Evolutionary conservation across 768 basidiomycete species (phyloP).

Genomic region (Boletus vermiculosoides): DNA sequence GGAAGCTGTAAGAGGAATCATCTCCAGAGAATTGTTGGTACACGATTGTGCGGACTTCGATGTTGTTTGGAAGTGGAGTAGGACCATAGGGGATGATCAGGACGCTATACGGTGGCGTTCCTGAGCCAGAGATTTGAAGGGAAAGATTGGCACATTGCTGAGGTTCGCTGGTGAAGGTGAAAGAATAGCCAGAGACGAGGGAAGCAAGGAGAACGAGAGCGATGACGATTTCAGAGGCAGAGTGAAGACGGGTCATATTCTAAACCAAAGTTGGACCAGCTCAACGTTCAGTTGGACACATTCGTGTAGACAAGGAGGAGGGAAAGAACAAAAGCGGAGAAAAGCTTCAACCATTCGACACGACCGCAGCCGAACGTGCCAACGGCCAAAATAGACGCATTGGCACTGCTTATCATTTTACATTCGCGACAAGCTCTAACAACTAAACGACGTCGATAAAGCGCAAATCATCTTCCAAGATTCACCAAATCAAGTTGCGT

Average conservation of each 20-base stretch:
- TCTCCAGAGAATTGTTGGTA: slow-evolving; percentile 50
- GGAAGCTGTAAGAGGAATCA: slow-evolving; percentile 45
- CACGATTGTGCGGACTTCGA: slow-evolving; percentile 63
- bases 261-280: not conserved
- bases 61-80: slow-evolving; percentile 55
- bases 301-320: slow-evolving; percentile 2
- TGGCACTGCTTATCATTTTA: not conserved
- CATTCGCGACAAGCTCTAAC: not conserved
- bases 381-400: slow-evolving; percentile 10
- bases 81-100: slow-evolving; percentile 69
- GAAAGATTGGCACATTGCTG: slow-evolving; percentile 67
- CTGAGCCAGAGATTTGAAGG: slow-evolving; percentile 57
- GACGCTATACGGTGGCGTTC: slow-evolving; percentile 64
- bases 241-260: slow-evolving; percentile 11
- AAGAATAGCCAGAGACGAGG: slow-evolving; percentile 40
- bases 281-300: slow-evolving; percentile 2
- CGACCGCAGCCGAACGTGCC: not conserved
- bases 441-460: not conserved
- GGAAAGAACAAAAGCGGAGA: not conserved
- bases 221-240: not conserved
- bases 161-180: slow-evolving; percentile 46
- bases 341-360: not conserved
- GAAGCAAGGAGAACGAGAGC: slow-evolving; percentile 25
- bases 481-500: not conserved
- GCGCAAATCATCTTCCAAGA: slow-evolving; percentile 15